Evolutionary conservation across 306 rosid genomes (phyloP).

Genomic region (Quercus glauca): DNA sequence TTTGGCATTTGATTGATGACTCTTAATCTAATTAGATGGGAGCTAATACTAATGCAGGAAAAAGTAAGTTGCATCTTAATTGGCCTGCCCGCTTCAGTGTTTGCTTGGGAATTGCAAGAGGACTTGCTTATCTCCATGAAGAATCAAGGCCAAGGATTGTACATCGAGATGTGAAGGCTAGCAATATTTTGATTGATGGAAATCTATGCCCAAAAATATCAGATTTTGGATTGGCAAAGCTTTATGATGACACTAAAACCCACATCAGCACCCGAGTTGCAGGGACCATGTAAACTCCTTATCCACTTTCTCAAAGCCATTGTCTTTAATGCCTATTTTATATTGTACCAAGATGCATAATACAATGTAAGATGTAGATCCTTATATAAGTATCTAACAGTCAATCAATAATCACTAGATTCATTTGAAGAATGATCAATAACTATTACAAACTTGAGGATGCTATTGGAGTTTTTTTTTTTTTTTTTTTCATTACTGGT

Average conservation of each 20-base stretch:
- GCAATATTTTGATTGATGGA: conserved; percentile 69
- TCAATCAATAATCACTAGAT: too few species aligned
- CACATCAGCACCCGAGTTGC: conserved; percentile 75
- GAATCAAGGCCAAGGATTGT: conserved; percentile 73
- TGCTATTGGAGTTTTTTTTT: too few species aligned
- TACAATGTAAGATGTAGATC: too few species aligned
- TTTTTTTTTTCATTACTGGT: too few species aligned
- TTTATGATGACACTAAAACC: conserved; percentile 68
- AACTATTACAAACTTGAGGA: too few species aligned
- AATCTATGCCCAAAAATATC: conserved; percentile 69
- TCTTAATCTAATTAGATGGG: too few species aligned
- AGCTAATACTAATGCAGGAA: conserved; percentile 27
- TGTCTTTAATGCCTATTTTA: too few species aligned
- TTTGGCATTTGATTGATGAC: too few species aligned
- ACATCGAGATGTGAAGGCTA: conserved; percentile 82
- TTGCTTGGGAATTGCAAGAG: conserved; percentile 72
- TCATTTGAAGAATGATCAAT: too few species aligned
- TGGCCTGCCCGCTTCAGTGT: conserved; percentile 71
- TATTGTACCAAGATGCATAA: too few species aligned
- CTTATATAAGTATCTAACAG: too few species aligned
- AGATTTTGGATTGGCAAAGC: conserved; percentile 79
- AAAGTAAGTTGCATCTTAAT: conserved; percentile 32
- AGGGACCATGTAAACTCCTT: conserved; percentile 58
- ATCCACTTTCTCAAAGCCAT: too few species aligned
- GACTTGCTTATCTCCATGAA: conserved; percentile 69